These are phyloP conservation scores for Penicillium antarcticum DNA, from an alignment of 495 filamentous ascomycete species.

Conservation along the genomic window DNA sequence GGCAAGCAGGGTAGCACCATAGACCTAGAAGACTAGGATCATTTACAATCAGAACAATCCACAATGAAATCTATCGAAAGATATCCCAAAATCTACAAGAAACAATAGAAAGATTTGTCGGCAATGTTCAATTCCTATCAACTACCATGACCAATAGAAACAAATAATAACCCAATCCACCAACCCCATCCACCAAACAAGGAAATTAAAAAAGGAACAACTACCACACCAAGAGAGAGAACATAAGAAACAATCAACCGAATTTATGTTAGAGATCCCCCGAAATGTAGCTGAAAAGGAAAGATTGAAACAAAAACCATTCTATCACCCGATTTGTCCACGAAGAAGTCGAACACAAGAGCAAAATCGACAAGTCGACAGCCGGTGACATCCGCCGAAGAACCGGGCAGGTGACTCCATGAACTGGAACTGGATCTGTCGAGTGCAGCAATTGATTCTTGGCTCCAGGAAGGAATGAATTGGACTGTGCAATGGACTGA, in stretches of 20 bases:
- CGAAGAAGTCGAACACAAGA: conserved; percentile 5
- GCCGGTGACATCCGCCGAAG: background rate
- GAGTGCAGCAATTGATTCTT: background rate
- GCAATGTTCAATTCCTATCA: conserved; percentile 11
- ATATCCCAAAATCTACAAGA: background rate
- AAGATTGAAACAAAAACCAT: conserved; percentile 2
- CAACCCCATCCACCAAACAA: conserved; percentile 6
- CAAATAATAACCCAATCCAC: conserved; percentile 4
- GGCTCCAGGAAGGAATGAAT: conserved; percentile 1
- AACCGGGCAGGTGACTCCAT: background rate
- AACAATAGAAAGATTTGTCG: background rate
- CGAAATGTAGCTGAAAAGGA: conserved; percentile 14
- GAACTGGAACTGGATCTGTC: background rate
- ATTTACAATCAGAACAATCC: background rate
- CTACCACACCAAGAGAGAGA: conserved; percentile 1
- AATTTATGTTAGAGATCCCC: conserved; percentile 3
- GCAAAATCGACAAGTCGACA: background rate
- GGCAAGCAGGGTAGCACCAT: too few species aligned
- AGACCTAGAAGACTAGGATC: too few species aligned
- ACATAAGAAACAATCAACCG: conserved; percentile 4
- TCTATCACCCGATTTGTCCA: conserved; percentile 13
- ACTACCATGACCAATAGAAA: conserved; percentile 13
- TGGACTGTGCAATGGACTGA: conserved; percentile 7
- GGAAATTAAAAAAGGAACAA: conserved; percentile 3
- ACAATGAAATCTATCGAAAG: background rate